Conservation (phyloP, 352 stramenopile genomes). For the Pythium oligandrum region DNA sequence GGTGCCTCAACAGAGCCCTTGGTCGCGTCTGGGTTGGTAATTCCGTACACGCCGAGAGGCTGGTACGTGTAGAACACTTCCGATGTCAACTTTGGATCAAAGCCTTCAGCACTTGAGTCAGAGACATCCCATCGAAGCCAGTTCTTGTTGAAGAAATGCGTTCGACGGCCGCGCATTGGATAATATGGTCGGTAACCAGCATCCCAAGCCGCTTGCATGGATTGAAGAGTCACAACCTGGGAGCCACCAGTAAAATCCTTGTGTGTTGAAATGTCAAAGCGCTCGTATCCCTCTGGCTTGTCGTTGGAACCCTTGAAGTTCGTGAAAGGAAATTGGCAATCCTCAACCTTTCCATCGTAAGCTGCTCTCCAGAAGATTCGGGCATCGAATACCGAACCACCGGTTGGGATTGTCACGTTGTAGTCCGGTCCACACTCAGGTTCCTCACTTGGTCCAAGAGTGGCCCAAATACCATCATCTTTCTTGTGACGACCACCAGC, state of each 20-base stretch:
- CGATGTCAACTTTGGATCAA: slow-evolving; percentile 29
- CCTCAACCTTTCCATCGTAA: slow-evolving; percentile 53
- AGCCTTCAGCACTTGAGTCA: slow-evolving; percentile 27
- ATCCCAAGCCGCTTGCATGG: slow-evolving; percentile 51
- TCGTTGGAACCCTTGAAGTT: slow-evolving; percentile 47
- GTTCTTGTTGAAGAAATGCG: slow-evolving; percentile 47
- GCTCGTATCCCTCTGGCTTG: slow-evolving; percentile 39
- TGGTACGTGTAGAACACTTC: slow-evolving; percentile 51
- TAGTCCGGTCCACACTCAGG: slow-evolving; percentile 39
- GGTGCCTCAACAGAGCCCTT: slow-evolving; percentile 22
- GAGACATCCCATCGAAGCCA: slow-evolving; percentile 58
- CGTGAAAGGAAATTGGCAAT: slow-evolving; percentile 79
- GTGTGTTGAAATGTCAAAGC: slow-evolving; percentile 43
- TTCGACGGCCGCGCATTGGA: slow-evolving; percentile 33
- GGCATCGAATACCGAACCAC: slow-evolving; percentile 55
- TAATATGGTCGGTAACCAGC: slow-evolving; percentile 85
- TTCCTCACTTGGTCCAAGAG: slow-evolving; percentile 28
- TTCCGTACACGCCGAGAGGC: slow-evolving; percentile 44
- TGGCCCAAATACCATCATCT: slow-evolving; percentile 14
- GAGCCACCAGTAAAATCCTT: slow-evolving; percentile 28
- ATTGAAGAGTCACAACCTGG: slow-evolving; percentile 51
- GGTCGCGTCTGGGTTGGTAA: slow-evolving; percentile 20
- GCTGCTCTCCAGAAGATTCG: slow-evolving; percentile 77
- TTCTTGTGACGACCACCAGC: slow-evolving; percentile 62
- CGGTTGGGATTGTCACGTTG: slow-evolving; percentile 38